phyloP scores from a whole-genome alignment of 495 filamentous ascomycete species.

The Rhypophila decipiens region DNA sequence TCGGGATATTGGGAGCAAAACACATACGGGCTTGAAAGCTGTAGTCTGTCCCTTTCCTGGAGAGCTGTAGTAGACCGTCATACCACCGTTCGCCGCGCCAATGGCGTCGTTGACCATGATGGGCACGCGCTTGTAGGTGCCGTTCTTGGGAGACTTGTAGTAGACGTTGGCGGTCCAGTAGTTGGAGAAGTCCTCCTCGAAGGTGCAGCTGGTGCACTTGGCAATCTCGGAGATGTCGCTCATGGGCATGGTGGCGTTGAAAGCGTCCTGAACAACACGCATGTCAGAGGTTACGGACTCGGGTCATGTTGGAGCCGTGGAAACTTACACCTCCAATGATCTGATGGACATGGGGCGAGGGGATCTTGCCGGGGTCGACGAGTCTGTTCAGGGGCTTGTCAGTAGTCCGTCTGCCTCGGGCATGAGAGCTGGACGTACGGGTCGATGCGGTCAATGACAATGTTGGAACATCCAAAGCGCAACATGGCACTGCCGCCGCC shows the following conservation, averaged over 20 bases:
- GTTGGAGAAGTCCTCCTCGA: constrained; percentile 17
- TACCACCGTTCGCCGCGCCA: constrained; percentile 40
- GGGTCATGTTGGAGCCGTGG: constrained; percentile 33
- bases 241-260: constrained; percentile 31
- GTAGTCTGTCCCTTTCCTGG: constrained; percentile 20
- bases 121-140: constrained; percentile 37
- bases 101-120: constrained; percentile 38
- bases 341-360: constrained; percentile 40
- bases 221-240: constrained; percentile 30
- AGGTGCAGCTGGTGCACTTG: constrained; percentile 18
- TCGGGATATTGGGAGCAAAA: no score
- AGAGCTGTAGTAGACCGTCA: constrained; percentile 42
- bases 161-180: constrained; percentile 41
- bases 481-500: background rate
- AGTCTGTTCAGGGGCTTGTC: constrained; percentile 26
- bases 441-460: background rate
- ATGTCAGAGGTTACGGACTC: no score
- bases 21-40: constrained; percentile 43
- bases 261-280: no score
- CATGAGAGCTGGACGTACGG: background rate
- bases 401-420: background rate
- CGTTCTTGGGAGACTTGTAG: constrained; percentile 37
- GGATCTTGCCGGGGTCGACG: constrained; percentile 31
- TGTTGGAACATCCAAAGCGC: background rate
- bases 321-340: constrained; percentile 37